Base-by-base conservation (phyloP, 345 rosid genomes). In the Excoecaria agallocha region DNA sequence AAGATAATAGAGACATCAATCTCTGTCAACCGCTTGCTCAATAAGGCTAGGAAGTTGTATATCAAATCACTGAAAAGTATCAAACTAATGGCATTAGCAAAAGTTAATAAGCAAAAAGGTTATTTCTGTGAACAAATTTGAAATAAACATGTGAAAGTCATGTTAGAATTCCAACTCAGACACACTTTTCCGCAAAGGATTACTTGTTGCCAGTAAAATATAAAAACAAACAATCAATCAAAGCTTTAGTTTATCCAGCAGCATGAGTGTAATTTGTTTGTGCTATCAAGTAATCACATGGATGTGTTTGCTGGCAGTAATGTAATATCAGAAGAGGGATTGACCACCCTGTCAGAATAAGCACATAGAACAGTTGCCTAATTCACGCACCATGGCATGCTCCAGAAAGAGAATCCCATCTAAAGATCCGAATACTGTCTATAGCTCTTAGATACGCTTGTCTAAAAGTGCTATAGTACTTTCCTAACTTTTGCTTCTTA, bases 1-100 rank as follows among this genome's bases (percentile, higher is more conserved):
- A 89, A 77, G 77, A 93, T 93, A 39, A 87, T 91, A 35, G 91
- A 87, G 55, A 91, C 92, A 79, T 89, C 98, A 80, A 85, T 85
- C 87, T 91, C 97, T 37, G 84, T 82, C 78, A 94, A 76, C 39
- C 83, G 84, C 83, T 89, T 84, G 84, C 93, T 86, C 94, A 91
- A 61, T 77, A 76, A 84, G 86, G 81, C 82, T 73, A 95, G 81
- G 74, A 93, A 91, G 86, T 95, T 94, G 69, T 90, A 90, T 66
- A 93, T 90, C 81, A 95, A 81, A 80, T 93, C 98, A 86, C 99
- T 95, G 97, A 46, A 71, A 76, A 39, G 45, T 8, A 69, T 52
- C 20, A 41, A 66, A 30, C 19, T 37, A 48, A 70, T 43, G 69
- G 9, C 43, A 49, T 20, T 30, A n/a, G 46, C 55, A 64, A 7